Evolutionary conservation across 345 rosid genomes (phyloP).

Genomic region (Salix exigua): DNA sequence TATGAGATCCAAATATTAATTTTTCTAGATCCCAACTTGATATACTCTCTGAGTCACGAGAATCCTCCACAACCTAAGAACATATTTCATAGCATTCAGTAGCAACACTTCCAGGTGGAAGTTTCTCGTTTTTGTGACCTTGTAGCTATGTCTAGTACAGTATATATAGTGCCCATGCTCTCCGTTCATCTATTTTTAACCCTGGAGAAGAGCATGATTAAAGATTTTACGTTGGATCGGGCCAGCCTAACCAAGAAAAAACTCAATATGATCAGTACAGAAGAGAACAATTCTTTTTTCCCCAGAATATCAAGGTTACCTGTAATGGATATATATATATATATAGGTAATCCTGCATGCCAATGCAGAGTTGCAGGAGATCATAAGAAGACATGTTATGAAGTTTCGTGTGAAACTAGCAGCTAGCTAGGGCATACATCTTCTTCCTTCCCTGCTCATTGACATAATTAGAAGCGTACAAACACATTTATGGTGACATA

Average conservation of each 20-base stretch:
- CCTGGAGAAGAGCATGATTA: not conserved
- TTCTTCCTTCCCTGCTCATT: not conserved
- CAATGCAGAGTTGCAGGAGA: too few relatives aligned
- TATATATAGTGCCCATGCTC: not conserved
- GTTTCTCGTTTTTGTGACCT: too few relatives aligned
- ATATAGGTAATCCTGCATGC: not conserved
- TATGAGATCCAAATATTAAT: too few relatives aligned
- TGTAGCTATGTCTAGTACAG: too few relatives aligned
- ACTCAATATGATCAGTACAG: not conserved
- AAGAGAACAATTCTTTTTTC: not conserved
- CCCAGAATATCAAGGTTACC: too few relatives aligned
- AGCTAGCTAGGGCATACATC: not conserved
- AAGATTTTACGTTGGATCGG: not conserved
- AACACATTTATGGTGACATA: conserved; percentile 16
- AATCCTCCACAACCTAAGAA: too few relatives aligned
- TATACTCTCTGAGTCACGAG: too few relatives aligned
- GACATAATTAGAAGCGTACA: not conserved
- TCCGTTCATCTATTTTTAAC: not conserved
- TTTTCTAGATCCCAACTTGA: too few relatives aligned
- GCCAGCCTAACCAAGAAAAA: not conserved
- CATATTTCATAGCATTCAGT: too few relatives aligned
- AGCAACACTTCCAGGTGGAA: too few relatives aligned
- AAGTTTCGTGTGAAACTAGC: not conserved
- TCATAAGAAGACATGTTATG: too few relatives aligned
- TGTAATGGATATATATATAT: too few relatives aligned